Evolutionary conservation across 495 filamentous ascomycete genomes (phyloP), one percentile per base, ranked within the genome.

Genomic region (Penicillium bovifimosum): DNA sequence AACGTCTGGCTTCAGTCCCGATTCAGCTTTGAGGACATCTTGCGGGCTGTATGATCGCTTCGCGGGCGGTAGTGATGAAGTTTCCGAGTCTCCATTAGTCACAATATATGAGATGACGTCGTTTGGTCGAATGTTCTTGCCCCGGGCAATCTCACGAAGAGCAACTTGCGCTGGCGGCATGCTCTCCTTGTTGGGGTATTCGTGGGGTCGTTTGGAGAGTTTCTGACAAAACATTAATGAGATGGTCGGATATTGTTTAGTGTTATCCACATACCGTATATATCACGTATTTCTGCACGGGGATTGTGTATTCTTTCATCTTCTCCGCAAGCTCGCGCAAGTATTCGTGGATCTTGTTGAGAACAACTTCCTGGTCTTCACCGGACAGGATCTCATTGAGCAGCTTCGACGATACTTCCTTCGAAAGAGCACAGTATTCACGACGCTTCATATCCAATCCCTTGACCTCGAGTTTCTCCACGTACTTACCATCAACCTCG

Each of bases 101-200:
- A 98, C 88, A 64, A 98, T 82, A 70, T 96, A 98, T 39, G 88
- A 85, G 60, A 98, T 93, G 59, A 98, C 93, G 57, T 97, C 91
- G 64, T 95, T 95, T 34, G 86, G 88, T 59, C 92, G 86, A 54
- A 97, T 78, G 20, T 74, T 83, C 68, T 92, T 95, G 49, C 93
- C 95, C 47, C 87, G 82, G 35, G 90, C 87, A 43, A 96, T 82
- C 48, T 93, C 89, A 18, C 88, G 82, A 11, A 96, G 79, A 1
- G 93, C 93, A 26, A 98, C 93, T 63, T 97, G 93, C 29, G 95
- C 91, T 50, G 95, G 91, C n/a, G 93, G 93, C 93, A 98, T 97
- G 49, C 80, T 85, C 64, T 91, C 85, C 18, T 84, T 84, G 65
- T 96, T 95, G 11, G 92, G 90, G 60, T 98, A 98, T 50, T 96